Percentiles rank a stretch among this genome's conserved stretches.
Evolutionary conservation across 805 yeast genomes (phyloP).

Genomic region (Candida pseudofarinosa): DNA sequence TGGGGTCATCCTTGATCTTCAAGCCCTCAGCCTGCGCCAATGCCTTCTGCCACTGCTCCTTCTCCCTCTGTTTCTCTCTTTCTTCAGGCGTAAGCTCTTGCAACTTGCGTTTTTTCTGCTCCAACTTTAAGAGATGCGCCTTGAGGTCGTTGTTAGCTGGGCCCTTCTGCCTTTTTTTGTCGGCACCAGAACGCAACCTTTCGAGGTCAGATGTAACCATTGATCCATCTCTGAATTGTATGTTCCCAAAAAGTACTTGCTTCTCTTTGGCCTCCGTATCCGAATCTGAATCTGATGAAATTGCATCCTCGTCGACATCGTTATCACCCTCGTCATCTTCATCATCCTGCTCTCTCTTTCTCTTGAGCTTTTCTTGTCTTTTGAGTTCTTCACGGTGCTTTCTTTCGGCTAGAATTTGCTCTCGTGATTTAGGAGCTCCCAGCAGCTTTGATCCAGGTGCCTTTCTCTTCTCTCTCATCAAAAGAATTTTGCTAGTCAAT

Average conservation of each 20-base stretch:
- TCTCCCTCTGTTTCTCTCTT: slow-evolving; percentile 58
- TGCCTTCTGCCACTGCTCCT: slow-evolving; percentile 81
- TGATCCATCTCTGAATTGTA: slow-evolving; percentile 78
- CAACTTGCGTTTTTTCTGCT: slow-evolving; percentile 65
- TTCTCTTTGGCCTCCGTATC: slow-evolving; percentile 15
- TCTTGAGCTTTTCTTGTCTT: slow-evolving; percentile 40
- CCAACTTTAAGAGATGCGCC: slow-evolving; percentile 75
- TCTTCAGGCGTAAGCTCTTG: slow-evolving; percentile 56
- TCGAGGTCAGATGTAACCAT: slow-evolving; percentile 70
- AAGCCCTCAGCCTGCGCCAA: slow-evolving; percentile 84
- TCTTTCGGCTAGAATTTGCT: slow-evolving; percentile 69
- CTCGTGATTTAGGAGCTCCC: slow-evolving; percentile 85
- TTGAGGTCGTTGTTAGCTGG: slow-evolving; percentile 81
- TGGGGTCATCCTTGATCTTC: slow-evolving; percentile 87
- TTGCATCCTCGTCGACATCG: slow-evolving; percentile 24
- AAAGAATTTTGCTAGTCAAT: slow-evolving; percentile 67
- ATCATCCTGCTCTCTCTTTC: slow-evolving; percentile 38
- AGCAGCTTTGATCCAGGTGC: slow-evolving; percentile 82
- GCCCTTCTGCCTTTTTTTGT: slow-evolving; percentile 62
- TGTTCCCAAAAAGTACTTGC: slow-evolving; percentile 70
- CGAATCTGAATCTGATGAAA: slow-evolving; percentile 23
- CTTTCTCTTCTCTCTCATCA: slow-evolving; percentile 73
- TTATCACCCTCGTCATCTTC: slow-evolving; percentile 40
- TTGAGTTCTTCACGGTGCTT: slow-evolving; percentile 43
- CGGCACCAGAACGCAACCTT: slow-evolving; percentile 46